A percentile compares a stretch with the other conserved stretches of the same genome.
Evolutionary conservation across 176 grass and related monocot genomes (phyloP).

Genomic region (Hordeum vulgare): MorexV3_pseudomolecules_assembly NC_058523.1:347433223-347433722

Average conservation of each 20-base stretch:
- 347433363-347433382: constrained; percentile 8
- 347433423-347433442: background rate
- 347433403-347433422: background rate
- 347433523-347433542: background rate
- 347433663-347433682: no score
- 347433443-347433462: background rate
- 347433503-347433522: constrained; percentile 8
- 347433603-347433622: no score
- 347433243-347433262: constrained; percentile 6
- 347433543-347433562: background rate
- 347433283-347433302: background rate
- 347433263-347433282: background rate
- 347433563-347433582: background rate
- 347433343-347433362: constrained; percentile 10
- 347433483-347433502: background rate
- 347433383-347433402: background rate
- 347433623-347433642: no score
- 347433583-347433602: background rate
- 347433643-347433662: no score
- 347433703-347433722: no score
- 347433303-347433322: constrained; percentile 6
- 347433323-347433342: constrained; percentile 13
- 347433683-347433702: no score
- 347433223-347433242: constrained; percentile 2
- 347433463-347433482: background rate